These are phyloP conservation scores for Pythium dissimile DNA, from an alignment of 352 stramenopile species.

Conservation along the genomic window DNA sequence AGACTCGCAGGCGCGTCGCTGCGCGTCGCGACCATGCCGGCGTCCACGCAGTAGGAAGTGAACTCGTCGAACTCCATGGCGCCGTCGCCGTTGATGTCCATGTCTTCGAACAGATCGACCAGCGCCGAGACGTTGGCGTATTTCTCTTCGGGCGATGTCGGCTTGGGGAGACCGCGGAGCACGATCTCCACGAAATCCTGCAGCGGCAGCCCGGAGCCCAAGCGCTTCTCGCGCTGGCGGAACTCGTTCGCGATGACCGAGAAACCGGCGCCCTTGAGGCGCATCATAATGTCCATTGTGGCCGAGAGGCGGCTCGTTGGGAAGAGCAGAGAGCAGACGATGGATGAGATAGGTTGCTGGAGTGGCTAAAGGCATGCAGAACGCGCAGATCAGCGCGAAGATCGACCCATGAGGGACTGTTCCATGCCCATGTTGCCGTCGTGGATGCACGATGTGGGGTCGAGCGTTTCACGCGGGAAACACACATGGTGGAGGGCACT, in stretches of 20 bases:
- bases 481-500: neutral
- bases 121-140: constrained; percentile 50
- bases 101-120: constrained; percentile 81
- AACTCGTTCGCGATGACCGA: constrained; percentile 77
- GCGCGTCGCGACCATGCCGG: constrained; percentile 74
- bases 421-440: neutral
- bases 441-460: neutral
- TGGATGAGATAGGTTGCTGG: neutral
- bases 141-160: constrained; percentile 45
- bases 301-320: neutral
- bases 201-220: constrained; percentile 59
- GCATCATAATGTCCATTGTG: constrained; percentile 83
- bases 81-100: constrained; percentile 87
- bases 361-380: neutral
- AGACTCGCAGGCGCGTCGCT: constrained; percentile 33
- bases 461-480: constrained; percentile 6
- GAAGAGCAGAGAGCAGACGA: neutral
- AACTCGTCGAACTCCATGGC: constrained; percentile 87
- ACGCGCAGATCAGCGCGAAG: constrained; percentile 3
- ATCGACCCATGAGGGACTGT: neutral
- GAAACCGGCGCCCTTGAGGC: constrained; percentile 69
- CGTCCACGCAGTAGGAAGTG: constrained; percentile 84
- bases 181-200: constrained; percentile 83
- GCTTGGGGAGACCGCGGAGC: constrained; percentile 44
- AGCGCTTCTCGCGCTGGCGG: constrained; percentile 49